These are phyloP conservation scores for Claviceps capensis DNA, from an alignment of 2,329 filamentous ascomycete species.

Conservation along the genomic window DNA sequence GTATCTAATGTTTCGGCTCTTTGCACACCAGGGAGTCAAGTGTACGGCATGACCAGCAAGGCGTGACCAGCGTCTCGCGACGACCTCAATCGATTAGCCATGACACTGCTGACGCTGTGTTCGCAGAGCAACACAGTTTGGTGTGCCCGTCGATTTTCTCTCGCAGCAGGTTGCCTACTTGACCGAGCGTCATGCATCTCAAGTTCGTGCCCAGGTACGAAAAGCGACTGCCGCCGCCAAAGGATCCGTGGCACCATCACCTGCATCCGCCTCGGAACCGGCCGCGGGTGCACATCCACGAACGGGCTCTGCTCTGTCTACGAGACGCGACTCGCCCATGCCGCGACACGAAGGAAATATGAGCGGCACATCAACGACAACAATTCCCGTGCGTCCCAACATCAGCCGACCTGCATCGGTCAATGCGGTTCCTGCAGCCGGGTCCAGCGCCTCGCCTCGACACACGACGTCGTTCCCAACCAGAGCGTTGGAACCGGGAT, in stretches of 20 bases:
- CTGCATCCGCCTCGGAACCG: conserved; percentile 37
- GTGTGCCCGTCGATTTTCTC: conserved; percentile 77
- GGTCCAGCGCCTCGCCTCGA: conserved; percentile 16
- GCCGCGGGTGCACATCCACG: conserved; percentile 23
- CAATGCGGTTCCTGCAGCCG: conserved; percentile 28
- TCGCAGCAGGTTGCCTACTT: conserved; percentile 89
- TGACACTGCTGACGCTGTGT: conserved; percentile 6
- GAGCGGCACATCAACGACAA: conserved; percentile 29
- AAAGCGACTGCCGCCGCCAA: conserved; percentile 50
- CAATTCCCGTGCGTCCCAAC: conserved; percentile 28
- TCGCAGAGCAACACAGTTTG: conserved; percentile 56
- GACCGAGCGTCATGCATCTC: conserved; percentile 78
- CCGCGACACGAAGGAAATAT: conserved; percentile 31
- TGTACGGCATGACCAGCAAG: conserved; percentile 35
- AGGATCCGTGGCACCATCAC: conserved; percentile 43
- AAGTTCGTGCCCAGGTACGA: conserved; percentile 81
- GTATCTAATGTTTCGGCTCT: conserved; percentile 8
- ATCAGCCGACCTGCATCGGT: conserved; percentile 35
- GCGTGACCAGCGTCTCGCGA: not conserved
- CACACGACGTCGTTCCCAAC: conserved; percentile 9
- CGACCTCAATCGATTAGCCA: conserved; percentile 9
- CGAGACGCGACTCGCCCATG: conserved; percentile 43
- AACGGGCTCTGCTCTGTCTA: conserved; percentile 39
- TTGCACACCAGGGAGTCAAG: conserved; percentile 48
- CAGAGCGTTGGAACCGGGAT: conserved; percentile 15